These are phyloP conservation scores for Colletotrichum liriopes DNA, from an alignment of 2,329 filamentous ascomycete species.

Conservation along the genomic window DNA sequence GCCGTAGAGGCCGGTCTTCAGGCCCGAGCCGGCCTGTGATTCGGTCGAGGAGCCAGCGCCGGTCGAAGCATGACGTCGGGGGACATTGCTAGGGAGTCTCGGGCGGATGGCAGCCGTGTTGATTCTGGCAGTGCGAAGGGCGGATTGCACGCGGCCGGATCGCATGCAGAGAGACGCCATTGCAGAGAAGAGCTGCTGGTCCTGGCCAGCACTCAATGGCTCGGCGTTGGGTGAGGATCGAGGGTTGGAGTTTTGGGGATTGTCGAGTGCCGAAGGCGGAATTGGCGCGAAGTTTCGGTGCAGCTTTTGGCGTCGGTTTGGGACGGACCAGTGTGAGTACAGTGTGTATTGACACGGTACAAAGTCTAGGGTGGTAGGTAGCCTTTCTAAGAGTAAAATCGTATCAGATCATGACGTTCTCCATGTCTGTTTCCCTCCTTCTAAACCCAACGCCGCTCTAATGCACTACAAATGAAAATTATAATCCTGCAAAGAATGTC, in stretches of 20 bases:
- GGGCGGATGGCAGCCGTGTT: constrained; percentile 42
- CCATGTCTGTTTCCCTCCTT: constrained; percentile 19
- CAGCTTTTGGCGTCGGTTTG: constrained; percentile 27
- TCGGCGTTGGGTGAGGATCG: constrained; percentile 37
- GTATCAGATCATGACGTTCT: constrained; percentile 38
- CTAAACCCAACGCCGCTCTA: constrained; percentile 30
- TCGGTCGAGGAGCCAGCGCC: constrained; percentile 45
- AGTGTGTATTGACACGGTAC: constrained; percentile 10
- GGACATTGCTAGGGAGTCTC: constrained; percentile 47
- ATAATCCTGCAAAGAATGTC: constrained; percentile 11
- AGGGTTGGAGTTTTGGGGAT: constrained; percentile 23
- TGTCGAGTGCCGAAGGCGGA: constrained; percentile 20
- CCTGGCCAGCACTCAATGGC: constrained; percentile 54
- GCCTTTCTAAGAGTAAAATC: constrained; percentile 16
- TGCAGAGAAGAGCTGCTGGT: constrained; percentile 45
- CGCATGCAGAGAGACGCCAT: constrained; percentile 53
- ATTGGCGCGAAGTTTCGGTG: constrained; percentile 19
- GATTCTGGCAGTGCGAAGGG: constrained; percentile 45
- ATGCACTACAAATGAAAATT: constrained; percentile 34
- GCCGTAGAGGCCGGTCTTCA: constrained; percentile 58
- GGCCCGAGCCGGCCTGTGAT: constrained; percentile 49
- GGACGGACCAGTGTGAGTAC: constrained; percentile 14
- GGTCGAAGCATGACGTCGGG: constrained; percentile 52
- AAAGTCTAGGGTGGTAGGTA: constrained; percentile 7
- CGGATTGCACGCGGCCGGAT: constrained; percentile 46